These are phyloP conservation scores for Farysia itapuensis DNA, from an alignment of 1,284 basidiomycete genomes.

Conservation along the genomic window DNA sequence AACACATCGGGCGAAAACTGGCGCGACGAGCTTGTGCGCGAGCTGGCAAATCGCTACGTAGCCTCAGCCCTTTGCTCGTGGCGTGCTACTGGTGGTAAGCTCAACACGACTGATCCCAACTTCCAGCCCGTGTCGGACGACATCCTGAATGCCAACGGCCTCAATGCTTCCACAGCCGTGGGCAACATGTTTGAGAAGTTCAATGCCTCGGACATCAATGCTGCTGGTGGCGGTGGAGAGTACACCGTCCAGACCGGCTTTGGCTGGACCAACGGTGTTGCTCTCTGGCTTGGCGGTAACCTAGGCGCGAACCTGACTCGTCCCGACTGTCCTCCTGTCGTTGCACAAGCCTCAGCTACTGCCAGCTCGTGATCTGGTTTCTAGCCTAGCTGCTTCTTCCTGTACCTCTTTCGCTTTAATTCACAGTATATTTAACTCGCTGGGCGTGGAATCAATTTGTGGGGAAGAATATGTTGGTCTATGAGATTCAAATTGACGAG, in stretches of 20 bases:
- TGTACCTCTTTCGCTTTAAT: too few relatives aligned
- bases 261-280: slow-evolving; percentile 38
- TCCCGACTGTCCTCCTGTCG: slow-evolving; percentile 22
- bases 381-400: too few relatives aligned
- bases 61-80: slow-evolving; percentile 83
- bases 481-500: too few relatives aligned
- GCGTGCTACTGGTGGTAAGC: slow-evolving; percentile 68
- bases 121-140: slow-evolving; percentile 54
- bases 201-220: slow-evolving; percentile 71
- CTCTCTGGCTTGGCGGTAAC: slow-evolving; percentile 29
- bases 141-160: slow-evolving; percentile 34
- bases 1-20: slow-evolving; percentile 68
- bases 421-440: too few relatives aligned
- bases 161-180: slow-evolving; percentile 28
- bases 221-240: slow-evolving; percentile 76
- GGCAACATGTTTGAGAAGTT: slow-evolving; percentile 73
- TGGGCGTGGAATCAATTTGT: too few relatives aligned
- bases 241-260: slow-evolving; percentile 72
- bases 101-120: slow-evolving; percentile 75
- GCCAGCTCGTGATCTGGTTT: too few relatives aligned
- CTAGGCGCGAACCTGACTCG: slow-evolving; percentile 30
- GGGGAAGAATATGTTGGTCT: too few relatives aligned
- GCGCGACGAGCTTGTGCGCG: slow-evolving; percentile 68
- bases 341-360: slow-evolving; percentile 7
- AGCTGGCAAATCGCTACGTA: slow-evolving; percentile 79